Base-by-base conservation (phyloP, 306 rosid genomes). In the Cucurbita ficifolia region DNA sequence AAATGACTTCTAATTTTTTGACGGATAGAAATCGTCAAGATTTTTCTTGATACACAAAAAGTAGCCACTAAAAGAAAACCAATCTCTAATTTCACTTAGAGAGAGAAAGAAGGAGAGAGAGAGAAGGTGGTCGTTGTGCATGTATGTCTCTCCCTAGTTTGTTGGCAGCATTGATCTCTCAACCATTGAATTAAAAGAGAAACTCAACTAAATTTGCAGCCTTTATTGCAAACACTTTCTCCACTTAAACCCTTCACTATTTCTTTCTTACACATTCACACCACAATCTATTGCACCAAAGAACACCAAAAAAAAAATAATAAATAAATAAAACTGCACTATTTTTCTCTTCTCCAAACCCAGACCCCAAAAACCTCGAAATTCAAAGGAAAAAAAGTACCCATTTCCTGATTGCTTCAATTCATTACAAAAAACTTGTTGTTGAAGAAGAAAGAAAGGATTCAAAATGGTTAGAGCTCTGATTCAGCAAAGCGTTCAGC, bases 391-490 rank as follows among this genome's bases (percentile, higher is more conserved):
- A 8, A 10, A 16, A 60, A 1, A 8, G 6, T 24, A 10, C 62
- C 62, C 35, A 18, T 72, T 42, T 72, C 63, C 36, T 53, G 24
- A 33, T 54, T 21, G 10, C 16, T 56, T 16, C 19, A n/a, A 9
- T 35, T 7, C 65, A 36, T 22, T 4, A 18, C 22, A 61, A 16
- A 36, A 0, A 3, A 3, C 8, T 35, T 18, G 13, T 54, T 36
- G 13, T 16, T 61, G 10, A 8, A 8, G 33, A 56, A 56, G 36
- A 22, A 55, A 35, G 45, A 39, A 77, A 21, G 53, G 19, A 39
- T 61, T 52, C 75, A 84, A 74, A n/a, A 91, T 94, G 96, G 92
- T 86, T 86, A 80, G 92, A 33, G 80, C 91, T 45, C 81, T 87
- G 45, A 33, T 76, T 39, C 78, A 80, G 22, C 86, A 80, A 13